Percentiles rank a stretch among this genome's conserved stretches.
phyloP scores from a whole-genome alignment of 1,139 yeast species.

The Scheffersomyces parashehatae region DNA sequence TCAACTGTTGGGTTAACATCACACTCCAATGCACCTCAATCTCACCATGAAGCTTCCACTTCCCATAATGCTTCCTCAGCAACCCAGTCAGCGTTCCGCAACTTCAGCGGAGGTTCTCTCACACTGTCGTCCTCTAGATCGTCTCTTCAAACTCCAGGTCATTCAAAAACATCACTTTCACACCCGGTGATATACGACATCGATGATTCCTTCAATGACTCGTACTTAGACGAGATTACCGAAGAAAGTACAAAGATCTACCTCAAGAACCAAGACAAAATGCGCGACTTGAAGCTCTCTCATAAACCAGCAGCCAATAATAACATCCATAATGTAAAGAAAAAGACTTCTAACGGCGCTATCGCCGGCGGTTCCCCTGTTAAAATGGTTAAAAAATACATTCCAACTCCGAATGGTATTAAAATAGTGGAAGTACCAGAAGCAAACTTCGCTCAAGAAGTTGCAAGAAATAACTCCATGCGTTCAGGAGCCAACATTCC shows the following conservation, averaged over 20 bases:
- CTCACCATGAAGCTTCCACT: no score
- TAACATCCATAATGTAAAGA: not conserved
- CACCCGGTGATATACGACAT: conserved; percentile 20
- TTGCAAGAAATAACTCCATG: conserved; percentile 43
- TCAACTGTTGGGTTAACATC: no score
- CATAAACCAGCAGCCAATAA: conserved; percentile 6
- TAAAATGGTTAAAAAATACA: conserved; percentile 48
- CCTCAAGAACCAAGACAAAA: conserved; percentile 10
- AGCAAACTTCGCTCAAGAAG: conserved; percentile 35
- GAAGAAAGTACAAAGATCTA: conserved; percentile 10
- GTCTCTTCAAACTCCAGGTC: conserved; percentile 5
- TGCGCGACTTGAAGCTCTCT: conserved; percentile 15
- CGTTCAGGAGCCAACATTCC: conserved; percentile 31
- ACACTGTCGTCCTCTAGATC: conserved; percentile 10
- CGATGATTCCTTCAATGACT: conserved; percentile 31
- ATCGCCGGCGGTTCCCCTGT: conserved; percentile 9
- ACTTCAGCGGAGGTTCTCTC: conserved; percentile 16
- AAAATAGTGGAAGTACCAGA: conserved; percentile 51
- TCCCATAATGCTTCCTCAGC: conserved; percentile 5
- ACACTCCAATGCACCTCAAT: no score
- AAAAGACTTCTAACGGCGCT: not conserved
- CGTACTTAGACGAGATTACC: conserved; percentile 31
- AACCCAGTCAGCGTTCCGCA: conserved; percentile 9
- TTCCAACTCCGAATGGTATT: conserved; percentile 51
- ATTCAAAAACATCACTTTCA: conserved; percentile 6